Evolutionary conservation across 352 stramenopile genomes (phyloP).

Genomic region (Globisporangium splendens): DNA sequence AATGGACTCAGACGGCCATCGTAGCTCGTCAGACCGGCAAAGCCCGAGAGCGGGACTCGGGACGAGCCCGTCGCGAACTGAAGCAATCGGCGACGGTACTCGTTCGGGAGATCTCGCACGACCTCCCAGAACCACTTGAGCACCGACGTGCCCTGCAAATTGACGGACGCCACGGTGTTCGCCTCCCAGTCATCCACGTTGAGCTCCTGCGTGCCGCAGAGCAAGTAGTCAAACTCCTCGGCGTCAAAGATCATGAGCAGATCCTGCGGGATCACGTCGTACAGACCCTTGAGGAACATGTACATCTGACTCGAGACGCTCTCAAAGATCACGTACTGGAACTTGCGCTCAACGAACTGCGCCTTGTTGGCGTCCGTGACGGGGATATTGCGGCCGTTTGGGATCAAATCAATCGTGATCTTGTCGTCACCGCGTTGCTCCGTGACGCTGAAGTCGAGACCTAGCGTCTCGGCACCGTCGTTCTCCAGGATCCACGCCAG

Average conservation of each 20-base stretch:
- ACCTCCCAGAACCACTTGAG: too few species aligned
- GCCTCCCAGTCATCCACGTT: too few species aligned
- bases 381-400: too few species aligned
- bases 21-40: too few species aligned
- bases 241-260: constrained; percentile 90
- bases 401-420: constrained; percentile 33
- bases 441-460: constrained; percentile 20
- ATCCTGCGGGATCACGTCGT: constrained; percentile 82
- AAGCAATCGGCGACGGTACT: too few species aligned
- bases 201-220: constrained; percentile 30
- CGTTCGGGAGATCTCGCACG: too few species aligned
- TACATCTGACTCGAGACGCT: constrained; percentile 25
- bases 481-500: constrained; percentile 19
- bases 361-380: constrained; percentile 84
- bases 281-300: constrained; percentile 38
- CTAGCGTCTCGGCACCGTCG: constrained; percentile 14
- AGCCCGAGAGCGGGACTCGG: too few species aligned
- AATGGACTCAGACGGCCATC: too few species aligned
- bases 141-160: too few species aligned
- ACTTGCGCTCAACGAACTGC: constrained; percentile 82
- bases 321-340: constrained; percentile 84
- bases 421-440: constrained; percentile 23
- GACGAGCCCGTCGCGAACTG: too few species aligned
- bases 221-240: constrained; percentile 89
- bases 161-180: too few species aligned